Conservation (phyloP, 495 filamentous ascomycete genomes). For the Astrothelium subdiscretum region DNA sequence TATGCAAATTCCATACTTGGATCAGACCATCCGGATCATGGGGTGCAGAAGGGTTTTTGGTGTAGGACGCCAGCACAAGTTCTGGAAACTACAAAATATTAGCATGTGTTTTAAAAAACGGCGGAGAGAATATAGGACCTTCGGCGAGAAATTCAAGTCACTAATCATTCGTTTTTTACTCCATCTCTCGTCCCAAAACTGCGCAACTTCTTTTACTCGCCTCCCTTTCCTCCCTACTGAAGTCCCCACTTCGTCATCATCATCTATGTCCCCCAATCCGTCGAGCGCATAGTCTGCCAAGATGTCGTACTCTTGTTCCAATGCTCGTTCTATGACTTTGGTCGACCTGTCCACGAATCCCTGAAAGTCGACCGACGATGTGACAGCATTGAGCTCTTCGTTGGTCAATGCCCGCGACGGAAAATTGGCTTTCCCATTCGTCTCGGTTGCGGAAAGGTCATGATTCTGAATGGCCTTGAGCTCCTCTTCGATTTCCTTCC, state of each 20-base stretch:
- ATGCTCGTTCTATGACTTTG: slow-evolving; percentile 90
- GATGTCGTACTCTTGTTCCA: slow-evolving; percentile 91
- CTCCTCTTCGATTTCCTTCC: slow-evolving; percentile 88
- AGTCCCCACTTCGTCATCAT: slow-evolving; percentile 56
- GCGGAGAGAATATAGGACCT: slow-evolving; percentile 36
- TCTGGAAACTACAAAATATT: slow-evolving; percentile 57
- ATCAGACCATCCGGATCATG: slow-evolving; percentile 92
- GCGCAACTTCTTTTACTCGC: slow-evolving; percentile 72
- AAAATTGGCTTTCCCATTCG: slow-evolving; percentile 37
- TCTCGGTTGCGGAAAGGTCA: slow-evolving; percentile 34
- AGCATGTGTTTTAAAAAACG: neutral
- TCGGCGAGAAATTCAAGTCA: slow-evolving; percentile 83
- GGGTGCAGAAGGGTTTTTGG: slow-evolving; percentile 88
- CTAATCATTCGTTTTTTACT: slow-evolving; percentile 95
- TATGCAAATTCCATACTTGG: slow-evolving; percentile 93
- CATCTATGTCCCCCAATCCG: slow-evolving; percentile 52
- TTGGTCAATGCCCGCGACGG: slow-evolving; percentile 69
- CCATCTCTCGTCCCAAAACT: slow-evolving; percentile 93
- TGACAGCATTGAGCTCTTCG: slow-evolving; percentile 84
- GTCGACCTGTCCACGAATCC: slow-evolving; percentile 92
- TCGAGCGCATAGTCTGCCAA: slow-evolving; percentile 85
- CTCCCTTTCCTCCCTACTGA: slow-evolving; percentile 62
- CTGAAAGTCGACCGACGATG: slow-evolving; percentile 83
- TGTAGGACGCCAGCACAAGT: slow-evolving; percentile 85
- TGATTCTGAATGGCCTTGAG: slow-evolving; percentile 48